Evolutionary conservation across 2,329 filamentous ascomycete genomes (phyloP).

Genomic region (Sordariomycetes sp.): DNA sequence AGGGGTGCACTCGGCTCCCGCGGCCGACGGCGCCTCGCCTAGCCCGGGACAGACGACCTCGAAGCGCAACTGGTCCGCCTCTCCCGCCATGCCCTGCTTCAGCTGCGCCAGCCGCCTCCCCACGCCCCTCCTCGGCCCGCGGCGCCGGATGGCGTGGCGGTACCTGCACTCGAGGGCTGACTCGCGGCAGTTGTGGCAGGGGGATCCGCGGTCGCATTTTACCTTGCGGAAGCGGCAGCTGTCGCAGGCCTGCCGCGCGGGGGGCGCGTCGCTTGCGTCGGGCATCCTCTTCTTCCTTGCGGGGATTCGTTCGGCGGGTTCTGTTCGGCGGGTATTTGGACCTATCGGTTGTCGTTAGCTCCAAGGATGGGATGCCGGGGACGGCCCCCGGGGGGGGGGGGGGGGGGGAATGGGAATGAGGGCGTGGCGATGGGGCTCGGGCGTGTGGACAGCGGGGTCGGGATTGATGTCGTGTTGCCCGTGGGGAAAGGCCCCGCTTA

Average conservation of each 20-base stretch:
- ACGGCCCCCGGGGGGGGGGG: too few relatives aligned
- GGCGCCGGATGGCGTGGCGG: background rate
- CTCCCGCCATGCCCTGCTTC: slow-evolving; percentile 10
- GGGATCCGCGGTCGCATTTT: slow-evolving; percentile 18
- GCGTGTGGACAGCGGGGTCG: too few relatives aligned
- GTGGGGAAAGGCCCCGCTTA: too few relatives aligned
- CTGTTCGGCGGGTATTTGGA: too few relatives aligned
- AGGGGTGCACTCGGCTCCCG: background rate
- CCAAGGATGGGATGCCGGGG: too few relatives aligned
- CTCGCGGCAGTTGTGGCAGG: slow-evolving; percentile 22
- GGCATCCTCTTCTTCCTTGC: background rate
- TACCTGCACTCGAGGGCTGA: slow-evolving; percentile 13
- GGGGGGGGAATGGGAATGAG: too few relatives aligned
- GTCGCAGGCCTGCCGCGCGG: slow-evolving; percentile 16
- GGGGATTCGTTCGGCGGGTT: background rate
- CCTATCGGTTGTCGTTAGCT: too few relatives aligned
- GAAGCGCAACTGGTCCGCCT: slow-evolving; percentile 8
- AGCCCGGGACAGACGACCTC: slow-evolving; percentile 6
- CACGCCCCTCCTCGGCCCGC: slow-evolving; percentile 9
- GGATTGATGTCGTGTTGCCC: too few relatives aligned
- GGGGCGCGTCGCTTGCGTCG: background rate
- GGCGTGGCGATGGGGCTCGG: too few relatives aligned
- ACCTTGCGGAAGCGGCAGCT: slow-evolving; percentile 24
- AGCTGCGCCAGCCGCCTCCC: slow-evolving; percentile 15
- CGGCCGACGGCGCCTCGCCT: background rate